Conservation (phyloP, 805 yeast species). For the Zygotorulaspora danielsina region DNA sequence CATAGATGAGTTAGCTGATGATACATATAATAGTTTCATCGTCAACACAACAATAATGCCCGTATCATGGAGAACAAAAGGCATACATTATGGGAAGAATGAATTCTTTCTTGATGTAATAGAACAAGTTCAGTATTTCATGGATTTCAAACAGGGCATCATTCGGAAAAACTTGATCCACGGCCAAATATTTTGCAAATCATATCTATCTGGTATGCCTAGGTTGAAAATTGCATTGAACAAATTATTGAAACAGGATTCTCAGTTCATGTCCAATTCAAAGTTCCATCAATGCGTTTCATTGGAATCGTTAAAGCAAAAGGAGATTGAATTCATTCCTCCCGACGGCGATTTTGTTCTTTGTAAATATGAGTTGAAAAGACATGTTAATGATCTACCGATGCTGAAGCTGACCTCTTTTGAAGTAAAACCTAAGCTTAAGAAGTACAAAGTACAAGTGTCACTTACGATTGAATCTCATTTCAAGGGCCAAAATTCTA, state of each 20-base stretch:
- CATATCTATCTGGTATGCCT: constrained; percentile 90
- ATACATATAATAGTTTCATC: constrained; percentile 62
- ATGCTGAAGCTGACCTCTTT: constrained; percentile 29
- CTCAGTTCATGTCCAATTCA: constrained; percentile 53
- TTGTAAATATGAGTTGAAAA: constrained; percentile 36
- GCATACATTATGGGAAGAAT: constrained; percentile 80
- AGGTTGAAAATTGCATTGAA: constrained; percentile 70
- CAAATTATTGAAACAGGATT: constrained; percentile 47
- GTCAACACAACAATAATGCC: constrained; percentile 72
- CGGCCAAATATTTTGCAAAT: constrained; percentile 70
- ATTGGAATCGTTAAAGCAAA: constrained; percentile 46
- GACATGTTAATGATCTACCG: constrained; percentile 39
- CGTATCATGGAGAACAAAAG: constrained; percentile 90
- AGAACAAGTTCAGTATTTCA: constrained; percentile 66
- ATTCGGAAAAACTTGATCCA: constrained; percentile 62
- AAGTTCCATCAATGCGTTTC: constrained; percentile 89
- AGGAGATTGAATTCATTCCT: constrained; percentile 69
- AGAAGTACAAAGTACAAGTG: constrained; percentile 27
- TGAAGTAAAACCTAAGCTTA: constrained; percentile 25
- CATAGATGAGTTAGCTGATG: constrained; percentile 20
- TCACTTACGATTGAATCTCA: constrained; percentile 27
- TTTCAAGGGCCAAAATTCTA: constrained; percentile 35
- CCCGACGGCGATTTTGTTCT: constrained; percentile 85
- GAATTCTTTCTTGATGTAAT: constrained; percentile 86
- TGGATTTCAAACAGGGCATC: constrained; percentile 54